phyloP scores from a whole-genome alignment of 306 rosid genomes.

The Acmispon strigosus region DNA sequence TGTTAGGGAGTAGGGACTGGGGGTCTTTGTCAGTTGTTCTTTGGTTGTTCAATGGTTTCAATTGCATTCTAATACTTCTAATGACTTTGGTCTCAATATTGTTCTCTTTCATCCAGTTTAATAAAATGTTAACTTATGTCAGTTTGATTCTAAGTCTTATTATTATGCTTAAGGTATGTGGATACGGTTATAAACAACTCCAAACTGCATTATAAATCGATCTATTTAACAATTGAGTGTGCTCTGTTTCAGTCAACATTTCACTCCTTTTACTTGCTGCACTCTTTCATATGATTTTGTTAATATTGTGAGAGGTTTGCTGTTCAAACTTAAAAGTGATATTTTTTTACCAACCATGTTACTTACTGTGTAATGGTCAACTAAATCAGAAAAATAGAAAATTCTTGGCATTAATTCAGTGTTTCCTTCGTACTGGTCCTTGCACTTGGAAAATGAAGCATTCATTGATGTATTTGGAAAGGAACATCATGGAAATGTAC shows the following conservation, averaged over 20 bases:
- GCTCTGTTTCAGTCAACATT: background rate
- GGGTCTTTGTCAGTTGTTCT: too few relatives aligned
- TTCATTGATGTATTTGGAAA: too few relatives aligned
- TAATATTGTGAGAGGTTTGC: background rate
- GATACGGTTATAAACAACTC: too few relatives aligned
- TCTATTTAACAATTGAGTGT: background rate
- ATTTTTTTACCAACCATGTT: background rate
- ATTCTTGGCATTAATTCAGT: background rate
- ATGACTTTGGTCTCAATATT: conserved; percentile 40
- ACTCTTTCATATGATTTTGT: background rate
- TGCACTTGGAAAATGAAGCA: background rate
- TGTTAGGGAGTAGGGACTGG: too few relatives aligned
- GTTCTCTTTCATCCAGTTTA: conserved; percentile 32
- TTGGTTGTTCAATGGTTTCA: conserved; percentile 44
- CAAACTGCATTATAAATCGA: too few relatives aligned
- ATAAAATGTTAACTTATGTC: too few relatives aligned
- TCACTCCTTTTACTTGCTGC: background rate
- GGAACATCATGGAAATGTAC: too few relatives aligned
- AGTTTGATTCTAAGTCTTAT: too few relatives aligned
- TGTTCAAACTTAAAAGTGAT: background rate
- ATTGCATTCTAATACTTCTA: conserved; percentile 63
- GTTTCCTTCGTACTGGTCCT: conserved; percentile 4
- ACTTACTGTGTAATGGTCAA: background rate
- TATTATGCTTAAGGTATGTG: too few relatives aligned
- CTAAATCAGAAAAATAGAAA: background rate